These are phyloP conservation scores for Porphyrellus cyaneotinctus DNA, from an alignment of 768 basidiomycete species.

Conservation along the genomic window DNA sequence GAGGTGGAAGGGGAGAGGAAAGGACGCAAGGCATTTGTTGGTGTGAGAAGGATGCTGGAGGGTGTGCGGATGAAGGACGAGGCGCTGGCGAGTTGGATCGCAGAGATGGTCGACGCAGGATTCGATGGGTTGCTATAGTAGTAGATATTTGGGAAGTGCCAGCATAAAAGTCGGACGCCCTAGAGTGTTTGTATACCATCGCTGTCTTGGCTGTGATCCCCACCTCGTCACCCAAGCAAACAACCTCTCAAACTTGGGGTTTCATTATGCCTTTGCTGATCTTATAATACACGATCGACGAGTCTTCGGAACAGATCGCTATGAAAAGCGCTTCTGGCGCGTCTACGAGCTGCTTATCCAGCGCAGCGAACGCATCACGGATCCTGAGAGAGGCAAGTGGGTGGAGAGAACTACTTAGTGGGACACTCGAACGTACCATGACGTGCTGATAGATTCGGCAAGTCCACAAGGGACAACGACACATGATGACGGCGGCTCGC, in stretches of 20 bases:
- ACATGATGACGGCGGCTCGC: slow-evolving; percentile 29
- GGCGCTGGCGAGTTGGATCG: slow-evolving; percentile 52
- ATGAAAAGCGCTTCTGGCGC: slow-evolving; percentile 51
- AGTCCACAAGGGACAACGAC: slow-evolving; percentile 65
- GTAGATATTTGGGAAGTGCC: neutral
- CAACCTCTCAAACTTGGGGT: slow-evolving; percentile 46
- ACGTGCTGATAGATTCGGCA: slow-evolving; percentile 59
- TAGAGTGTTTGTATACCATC: neutral
- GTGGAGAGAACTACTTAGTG: neutral
- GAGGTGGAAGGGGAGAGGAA: slow-evolving; percentile 67
- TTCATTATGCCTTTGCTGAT: slow-evolving; percentile 75
- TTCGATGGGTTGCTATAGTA: slow-evolving; percentile 32
- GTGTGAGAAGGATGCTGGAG: slow-evolving; percentile 56
- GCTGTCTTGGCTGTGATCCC: neutral
- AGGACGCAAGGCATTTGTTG: slow-evolving; percentile 69
- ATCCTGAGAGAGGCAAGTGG: slow-evolving; percentile 40
- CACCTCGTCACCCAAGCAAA: neutral
- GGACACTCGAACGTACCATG: slow-evolving; percentile 43
- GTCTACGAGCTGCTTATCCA: slow-evolving; percentile 28
- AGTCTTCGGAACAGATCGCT: slow-evolving; percentile 71
- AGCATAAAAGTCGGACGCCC: slow-evolving; percentile 1
- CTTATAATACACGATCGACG: slow-evolving; percentile 83
- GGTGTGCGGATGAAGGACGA: slow-evolving; percentile 65
- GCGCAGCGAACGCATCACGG: slow-evolving; percentile 48
- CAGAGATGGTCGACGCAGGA: slow-evolving; percentile 55